Evolutionary conservation across 1,139 yeast genomes (phyloP).

Genomic region (Blastobotrys raffinosifermentans): DNA sequence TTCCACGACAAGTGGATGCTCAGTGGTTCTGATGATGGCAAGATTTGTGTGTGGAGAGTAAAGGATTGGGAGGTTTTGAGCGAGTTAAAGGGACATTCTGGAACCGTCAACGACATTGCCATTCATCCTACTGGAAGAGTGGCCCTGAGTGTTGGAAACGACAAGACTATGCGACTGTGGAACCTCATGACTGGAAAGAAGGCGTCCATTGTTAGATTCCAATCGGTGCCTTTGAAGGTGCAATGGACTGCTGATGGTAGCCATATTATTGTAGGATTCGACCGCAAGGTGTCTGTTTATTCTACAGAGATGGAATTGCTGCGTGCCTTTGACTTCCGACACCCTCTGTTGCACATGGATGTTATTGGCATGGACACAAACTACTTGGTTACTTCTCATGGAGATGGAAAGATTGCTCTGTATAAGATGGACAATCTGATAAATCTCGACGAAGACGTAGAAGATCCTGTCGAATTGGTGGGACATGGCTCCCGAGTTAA

Average conservation of each 20-base stretch:
- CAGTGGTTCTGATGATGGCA: slow-evolving; percentile 89
- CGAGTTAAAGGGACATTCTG: slow-evolving; percentile 74
- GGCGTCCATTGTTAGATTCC: slow-evolving; percentile 76
- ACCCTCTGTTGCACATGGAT: slow-evolving; percentile 67
- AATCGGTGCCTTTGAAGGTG: slow-evolving; percentile 49
- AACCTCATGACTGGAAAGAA: slow-evolving; percentile 96
- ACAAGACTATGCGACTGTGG: slow-evolving; percentile 82
- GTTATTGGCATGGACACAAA: slow-evolving; percentile 26
- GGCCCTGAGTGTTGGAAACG: slow-evolving; percentile 84
- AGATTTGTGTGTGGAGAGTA: slow-evolving; percentile 86
- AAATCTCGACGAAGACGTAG: slow-evolving; percentile 13
- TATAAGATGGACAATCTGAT: slow-evolving; percentile 34
- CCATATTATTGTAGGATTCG: slow-evolving; percentile 68
- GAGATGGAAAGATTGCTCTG: slow-evolving; percentile 67
- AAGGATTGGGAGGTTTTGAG: slow-evolving; percentile 96
- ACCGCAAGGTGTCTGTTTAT: slow-evolving; percentile 59
- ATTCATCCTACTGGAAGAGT: slow-evolving; percentile 92
- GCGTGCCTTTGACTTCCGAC: slow-evolving; percentile 40
- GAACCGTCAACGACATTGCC: slow-evolving; percentile 64
- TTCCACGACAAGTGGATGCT: slow-evolving; percentile 71
- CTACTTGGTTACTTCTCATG: slow-evolving; percentile 61
- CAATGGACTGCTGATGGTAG: slow-evolving; percentile 48
- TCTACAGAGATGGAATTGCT: slow-evolving; percentile 59
- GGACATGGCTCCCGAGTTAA: slow-evolving; percentile 88
- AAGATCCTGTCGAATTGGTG: slow-evolving; percentile 43